These are phyloP conservation scores for Fistulifera solaris DNA, from an alignment of 108 stramenopile species.

Conservation along the genomic window DNA sequence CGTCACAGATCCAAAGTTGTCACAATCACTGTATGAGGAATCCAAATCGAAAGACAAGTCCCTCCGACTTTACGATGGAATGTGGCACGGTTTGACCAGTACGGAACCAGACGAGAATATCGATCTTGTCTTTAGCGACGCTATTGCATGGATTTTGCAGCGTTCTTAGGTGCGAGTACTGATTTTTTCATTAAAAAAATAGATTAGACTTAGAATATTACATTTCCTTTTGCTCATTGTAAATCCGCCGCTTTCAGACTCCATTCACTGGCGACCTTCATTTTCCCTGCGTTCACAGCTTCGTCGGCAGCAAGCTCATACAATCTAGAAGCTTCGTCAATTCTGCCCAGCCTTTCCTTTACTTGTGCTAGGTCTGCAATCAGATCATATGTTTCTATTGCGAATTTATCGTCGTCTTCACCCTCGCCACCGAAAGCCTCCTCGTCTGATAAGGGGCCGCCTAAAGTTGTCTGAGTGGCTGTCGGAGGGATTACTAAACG, in stretches of 20 bases:
- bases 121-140: slow-evolving; percentile 30
- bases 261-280: slow-evolving; percentile 63
- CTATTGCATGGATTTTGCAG: slow-evolving; percentile 37
- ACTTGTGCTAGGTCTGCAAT: slow-evolving; percentile 61
- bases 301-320: slow-evolving; percentile 51
- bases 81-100: slow-evolving; percentile 37
- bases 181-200: too few relatives aligned
- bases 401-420: slow-evolving; percentile 36
- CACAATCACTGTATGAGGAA: slow-evolving; percentile 46
- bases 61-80: slow-evolving; percentile 48
- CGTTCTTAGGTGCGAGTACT: not conserved
- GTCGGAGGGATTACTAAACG: slow-evolving; percentile 22
- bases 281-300: slow-evolving; percentile 52
- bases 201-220: too few relatives aligned
- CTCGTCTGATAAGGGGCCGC: slow-evolving; percentile 48
- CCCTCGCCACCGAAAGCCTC: slow-evolving; percentile 46
- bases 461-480: slow-evolving; percentile 27
- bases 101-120: slow-evolving; percentile 37
- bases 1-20: slow-evolving; percentile 48
- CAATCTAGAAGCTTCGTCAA: slow-evolving; percentile 25
- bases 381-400: slow-evolving; percentile 40
- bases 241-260: slow-evolving; percentile 57
- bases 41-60: slow-evolving; percentile 44
- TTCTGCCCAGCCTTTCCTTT: slow-evolving; percentile 29
- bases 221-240: too few relatives aligned